Evolutionary conservation across 2,329 filamentous ascomycete species (phyloP).

Genomic region (Microsporum audouinii): DNA sequence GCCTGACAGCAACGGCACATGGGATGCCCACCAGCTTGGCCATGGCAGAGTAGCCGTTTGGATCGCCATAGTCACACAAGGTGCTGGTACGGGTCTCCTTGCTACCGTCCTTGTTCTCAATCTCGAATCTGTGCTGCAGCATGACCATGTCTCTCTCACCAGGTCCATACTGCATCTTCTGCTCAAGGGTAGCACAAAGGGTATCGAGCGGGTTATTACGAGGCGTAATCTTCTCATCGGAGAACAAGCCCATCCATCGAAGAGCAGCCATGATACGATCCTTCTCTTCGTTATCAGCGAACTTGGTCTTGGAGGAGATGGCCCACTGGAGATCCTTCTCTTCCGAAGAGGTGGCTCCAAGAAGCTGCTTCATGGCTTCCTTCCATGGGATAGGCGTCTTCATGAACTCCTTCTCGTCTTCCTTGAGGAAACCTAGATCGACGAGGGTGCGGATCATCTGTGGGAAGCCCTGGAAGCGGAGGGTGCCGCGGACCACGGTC

Average conservation of each 20-base stretch:
- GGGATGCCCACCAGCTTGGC: conserved; percentile 69
- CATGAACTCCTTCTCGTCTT: conserved; percentile 54
- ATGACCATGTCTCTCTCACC: conserved; percentile 76
- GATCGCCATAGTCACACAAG: conserved; percentile 69
- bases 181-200: conserved; percentile 76
- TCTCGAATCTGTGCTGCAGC: conserved; percentile 55
- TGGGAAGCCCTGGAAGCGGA: conserved; percentile 82
- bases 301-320: conserved; percentile 64
- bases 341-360: conserved; percentile 55
- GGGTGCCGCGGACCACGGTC: conserved; percentile 72
- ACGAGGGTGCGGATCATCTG: conserved; percentile 80
- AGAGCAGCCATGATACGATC: conserved; percentile 59
- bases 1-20: conserved; percentile 62
- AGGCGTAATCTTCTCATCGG: conserved; percentile 56
- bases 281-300: conserved; percentile 57
- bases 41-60: conserved; percentile 72
- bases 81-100: conserved; percentile 70
- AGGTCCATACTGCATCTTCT: conserved; percentile 80
- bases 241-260: conserved; percentile 59
- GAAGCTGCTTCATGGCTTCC: conserved; percentile 66
- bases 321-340: conserved; percentile 61
- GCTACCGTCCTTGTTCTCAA: conserved; percentile 68
- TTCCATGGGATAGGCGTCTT: conserved; percentile 65
- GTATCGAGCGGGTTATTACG: conserved; percentile 75
- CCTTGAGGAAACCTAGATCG: conserved; percentile 77